Evolutionary conservation across 2,329 filamentous ascomycete genomes (phyloP).

Genomic region (Curvularia lunata): DNA sequence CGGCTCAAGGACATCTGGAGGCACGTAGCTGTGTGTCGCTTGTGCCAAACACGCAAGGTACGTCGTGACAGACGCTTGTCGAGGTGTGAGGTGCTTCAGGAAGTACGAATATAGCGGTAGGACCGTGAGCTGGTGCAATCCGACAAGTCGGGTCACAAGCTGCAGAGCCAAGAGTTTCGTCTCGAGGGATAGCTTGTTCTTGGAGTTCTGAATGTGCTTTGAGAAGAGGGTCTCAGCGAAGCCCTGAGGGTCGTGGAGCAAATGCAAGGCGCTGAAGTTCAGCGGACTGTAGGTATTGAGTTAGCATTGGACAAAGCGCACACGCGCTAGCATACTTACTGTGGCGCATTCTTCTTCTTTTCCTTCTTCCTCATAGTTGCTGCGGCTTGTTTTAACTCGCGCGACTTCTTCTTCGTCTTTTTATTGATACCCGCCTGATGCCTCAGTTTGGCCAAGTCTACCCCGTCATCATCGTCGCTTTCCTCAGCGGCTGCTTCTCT

Average conservation of each 20-base stretch:
- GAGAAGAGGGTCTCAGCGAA: constrained; percentile 90
- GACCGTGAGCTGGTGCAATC: constrained; percentile 88
- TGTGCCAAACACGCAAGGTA: constrained; percentile 93
- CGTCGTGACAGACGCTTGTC: constrained; percentile 85
- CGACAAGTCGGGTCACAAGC: constrained; percentile 87
- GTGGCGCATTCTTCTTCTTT: constrained; percentile 84
- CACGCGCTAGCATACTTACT: constrained; percentile 45
- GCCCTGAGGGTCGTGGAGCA: constrained; percentile 91
- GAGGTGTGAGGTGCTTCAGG: constrained; percentile 16
- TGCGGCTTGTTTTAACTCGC: constrained; percentile 78
- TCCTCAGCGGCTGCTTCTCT: constrained; percentile 86
- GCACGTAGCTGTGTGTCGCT: constrained; percentile 87
- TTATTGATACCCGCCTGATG: constrained; percentile 94
- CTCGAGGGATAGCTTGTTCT: constrained; percentile 83
- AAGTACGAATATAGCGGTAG: constrained; percentile 87
- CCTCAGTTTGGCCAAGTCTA: constrained; percentile 80
- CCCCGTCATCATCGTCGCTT: constrained; percentile 73
- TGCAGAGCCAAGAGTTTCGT: constrained; percentile 90
- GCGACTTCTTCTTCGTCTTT: constrained; percentile 87
- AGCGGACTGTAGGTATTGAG: constrained; percentile 59
- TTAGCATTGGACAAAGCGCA: neutral
- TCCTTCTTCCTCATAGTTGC: constrained; percentile 80
- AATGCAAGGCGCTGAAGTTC: constrained; percentile 94
- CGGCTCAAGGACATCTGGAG: constrained; percentile 89
- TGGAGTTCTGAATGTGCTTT: constrained; percentile 87